Percentiles rank a stretch among this genome's conserved stretches.
These are phyloP conservation scores for Saturnispora silvae DNA, from an alignment of 805 yeast genomes.

Conservation along the genomic window DNA sequence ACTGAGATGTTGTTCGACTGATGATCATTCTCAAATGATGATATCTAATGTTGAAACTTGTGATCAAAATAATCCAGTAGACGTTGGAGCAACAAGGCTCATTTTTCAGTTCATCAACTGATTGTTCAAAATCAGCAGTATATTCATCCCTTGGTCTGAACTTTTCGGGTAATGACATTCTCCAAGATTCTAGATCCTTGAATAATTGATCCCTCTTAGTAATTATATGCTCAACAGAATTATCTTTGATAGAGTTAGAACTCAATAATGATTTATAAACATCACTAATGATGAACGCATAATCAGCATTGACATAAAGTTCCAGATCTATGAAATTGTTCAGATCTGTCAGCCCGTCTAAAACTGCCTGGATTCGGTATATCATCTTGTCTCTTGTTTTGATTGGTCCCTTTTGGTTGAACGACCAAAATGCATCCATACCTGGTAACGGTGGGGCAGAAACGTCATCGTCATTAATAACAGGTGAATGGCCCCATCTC, in stretches of 20 bases:
- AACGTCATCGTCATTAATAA: conserved; percentile 32
- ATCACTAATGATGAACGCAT: conserved; percentile 19
- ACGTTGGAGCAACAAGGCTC: conserved; percentile 5
- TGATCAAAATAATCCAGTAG: conserved; percentile 9
- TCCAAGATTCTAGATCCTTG: conserved; percentile 22
- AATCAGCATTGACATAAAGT: conserved; percentile 15
- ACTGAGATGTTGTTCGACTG: conserved; percentile 14
- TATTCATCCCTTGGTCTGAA: conserved; percentile 16
- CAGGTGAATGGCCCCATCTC: conserved; percentile 40
- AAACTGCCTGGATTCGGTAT: conserved; percentile 6
- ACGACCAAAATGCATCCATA: conserved; percentile 18
- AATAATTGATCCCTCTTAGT: conserved; percentile 12
- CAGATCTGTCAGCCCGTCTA: conserved; percentile 7
- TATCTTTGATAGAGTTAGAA: conserved; percentile 19
- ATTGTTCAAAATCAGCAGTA: conserved; percentile 8
- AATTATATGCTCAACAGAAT: conserved; percentile 13
- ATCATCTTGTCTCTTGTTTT: conserved; percentile 6
- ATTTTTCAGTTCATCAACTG: conserved; percentile 7
- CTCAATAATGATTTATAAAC: conserved; percentile 21
- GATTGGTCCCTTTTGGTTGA: not conserved
- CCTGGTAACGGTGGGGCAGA: conserved; percentile 23
- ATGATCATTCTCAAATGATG: conserved; percentile 21
- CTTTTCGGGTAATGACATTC: conserved; percentile 18
- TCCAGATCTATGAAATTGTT: conserved; percentile 8
- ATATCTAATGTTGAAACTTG: conserved; percentile 18